Evolutionary conservation across 2,329 filamentous ascomycete genomes (phyloP).

Genomic region (Hymenoscyphus scutula): DNA sequence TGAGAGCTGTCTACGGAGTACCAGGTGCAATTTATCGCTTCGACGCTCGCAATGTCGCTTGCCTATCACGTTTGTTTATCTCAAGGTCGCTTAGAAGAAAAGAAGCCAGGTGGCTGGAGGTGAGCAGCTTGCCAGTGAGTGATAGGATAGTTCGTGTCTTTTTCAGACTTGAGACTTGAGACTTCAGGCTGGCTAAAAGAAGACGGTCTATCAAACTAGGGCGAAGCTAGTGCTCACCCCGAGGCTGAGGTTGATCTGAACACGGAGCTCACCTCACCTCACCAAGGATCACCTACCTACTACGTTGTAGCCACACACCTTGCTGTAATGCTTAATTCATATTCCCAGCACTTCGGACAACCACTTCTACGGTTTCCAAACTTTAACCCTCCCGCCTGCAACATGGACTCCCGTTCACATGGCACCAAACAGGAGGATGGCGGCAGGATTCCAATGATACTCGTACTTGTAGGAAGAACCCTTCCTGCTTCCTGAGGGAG

Average conservation of each 20-base stretch:
- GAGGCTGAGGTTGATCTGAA: conserved; percentile 1
- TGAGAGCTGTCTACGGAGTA: too few relatives aligned
- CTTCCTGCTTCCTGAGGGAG: too few relatives aligned
- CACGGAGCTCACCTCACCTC: not conserved
- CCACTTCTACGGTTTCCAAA: not conserved
- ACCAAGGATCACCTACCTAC: not conserved
- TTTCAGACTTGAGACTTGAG: not conserved
- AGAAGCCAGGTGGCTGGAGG: too few relatives aligned
- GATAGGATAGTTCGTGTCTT: too few relatives aligned
- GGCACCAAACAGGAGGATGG: not conserved
- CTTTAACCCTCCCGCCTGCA: not conserved
- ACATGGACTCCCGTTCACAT: not conserved
- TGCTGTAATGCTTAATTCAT: not conserved
- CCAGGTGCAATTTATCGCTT: too few relatives aligned
- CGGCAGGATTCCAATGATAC: too few relatives aligned
- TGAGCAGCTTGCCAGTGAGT: too few relatives aligned
- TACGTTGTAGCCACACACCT: not conserved
- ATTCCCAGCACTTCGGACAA: not conserved
- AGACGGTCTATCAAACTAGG: not conserved
- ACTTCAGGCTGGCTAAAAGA: not conserved
- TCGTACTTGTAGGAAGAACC: too few relatives aligned
- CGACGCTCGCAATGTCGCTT: too few relatives aligned
- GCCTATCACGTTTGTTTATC: too few relatives aligned
- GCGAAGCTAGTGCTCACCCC: not conserved
- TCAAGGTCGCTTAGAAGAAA: too few relatives aligned